phyloP scores from a whole-genome alignment of 2,329 filamentous ascomycete genomes.

The Teratosphaeria destructans region DNA sequence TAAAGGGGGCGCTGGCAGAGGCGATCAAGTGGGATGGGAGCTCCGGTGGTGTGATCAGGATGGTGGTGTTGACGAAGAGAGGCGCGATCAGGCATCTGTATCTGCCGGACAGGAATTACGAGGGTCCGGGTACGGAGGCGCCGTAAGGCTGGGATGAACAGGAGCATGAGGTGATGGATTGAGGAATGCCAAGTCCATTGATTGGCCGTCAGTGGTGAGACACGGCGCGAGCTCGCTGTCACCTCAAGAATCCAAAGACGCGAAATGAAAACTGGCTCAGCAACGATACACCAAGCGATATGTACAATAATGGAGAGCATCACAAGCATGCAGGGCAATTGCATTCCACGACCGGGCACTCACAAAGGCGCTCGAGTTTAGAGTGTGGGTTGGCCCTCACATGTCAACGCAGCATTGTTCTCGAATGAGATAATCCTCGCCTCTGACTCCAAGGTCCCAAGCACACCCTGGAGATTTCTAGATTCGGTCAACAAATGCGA shows the following conservation, averaged over 20 bases:
- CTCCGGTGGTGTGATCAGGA: slow-evolving; percentile 93
- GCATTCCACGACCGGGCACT: background rate
- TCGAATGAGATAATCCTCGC: background rate
- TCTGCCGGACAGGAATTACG: slow-evolving; percentile 83
- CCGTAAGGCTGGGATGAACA: slow-evolving; percentile 10
- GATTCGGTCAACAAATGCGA: background rate
- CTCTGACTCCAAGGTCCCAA: too few species aligned
- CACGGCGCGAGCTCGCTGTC: background rate
- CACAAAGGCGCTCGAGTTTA: background rate
- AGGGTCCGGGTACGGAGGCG: slow-evolving; percentile 50
- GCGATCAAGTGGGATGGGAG: slow-evolving; percentile 99
- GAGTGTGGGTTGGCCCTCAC: background rate
- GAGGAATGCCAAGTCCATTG: background rate
- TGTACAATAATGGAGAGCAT: background rate
- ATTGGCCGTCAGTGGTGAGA: background rate
- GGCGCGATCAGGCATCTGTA: slow-evolving; percentile 92
- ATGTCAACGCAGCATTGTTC: background rate
- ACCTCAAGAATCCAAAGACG: background rate
- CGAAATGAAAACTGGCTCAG: background rate
- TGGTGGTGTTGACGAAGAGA: slow-evolving; percentile 87
- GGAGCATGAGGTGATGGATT: background rate
- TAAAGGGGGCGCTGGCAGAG: slow-evolving; percentile 82
- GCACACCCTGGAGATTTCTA: too few species aligned
- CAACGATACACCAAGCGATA: background rate
- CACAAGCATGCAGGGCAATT: background rate